Evolutionary conservation across 352 stramenopile genomes (phyloP).

Genomic region (Thalassiosira delicatula): DNA sequence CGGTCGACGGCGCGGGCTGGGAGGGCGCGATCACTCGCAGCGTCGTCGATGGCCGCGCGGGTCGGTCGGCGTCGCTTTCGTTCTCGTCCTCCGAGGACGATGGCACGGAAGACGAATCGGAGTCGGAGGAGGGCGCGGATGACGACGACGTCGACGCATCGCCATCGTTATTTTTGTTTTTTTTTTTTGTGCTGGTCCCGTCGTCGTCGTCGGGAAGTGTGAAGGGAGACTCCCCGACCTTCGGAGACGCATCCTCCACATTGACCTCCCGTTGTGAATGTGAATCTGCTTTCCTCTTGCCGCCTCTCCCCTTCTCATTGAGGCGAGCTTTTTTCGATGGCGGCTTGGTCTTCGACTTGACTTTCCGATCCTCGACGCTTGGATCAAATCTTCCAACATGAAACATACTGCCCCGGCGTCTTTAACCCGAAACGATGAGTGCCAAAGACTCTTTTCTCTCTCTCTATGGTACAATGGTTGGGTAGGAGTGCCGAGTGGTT

Average conservation of each 20-base stretch:
- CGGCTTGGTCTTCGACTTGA: too few species aligned
- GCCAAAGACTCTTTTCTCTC: too few species aligned
- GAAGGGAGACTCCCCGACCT: not conserved
- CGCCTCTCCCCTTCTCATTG: constrained; percentile 20
- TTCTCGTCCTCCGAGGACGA: constrained; percentile 44
- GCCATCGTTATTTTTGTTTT: constrained; percentile 27
- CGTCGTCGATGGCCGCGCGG: too few species aligned
- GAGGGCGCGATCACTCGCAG: constrained; percentile 77
- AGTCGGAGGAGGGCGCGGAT: constrained; percentile 26
- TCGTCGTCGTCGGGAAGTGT: constrained; percentile 4
- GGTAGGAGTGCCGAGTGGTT: too few species aligned
- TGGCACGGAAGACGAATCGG: constrained; percentile 43
- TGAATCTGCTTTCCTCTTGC: constrained; percentile 32
- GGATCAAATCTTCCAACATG: constrained; percentile 71
- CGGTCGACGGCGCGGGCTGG: constrained; percentile 44
- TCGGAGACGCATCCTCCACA: constrained; percentile 1
- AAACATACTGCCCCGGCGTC: too few species aligned
- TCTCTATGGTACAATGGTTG: too few species aligned
- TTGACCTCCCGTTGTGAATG: constrained; percentile 8
- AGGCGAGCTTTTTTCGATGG: constrained; percentile 10
- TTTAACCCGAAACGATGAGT: too few species aligned
- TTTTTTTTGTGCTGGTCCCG: constrained; percentile 20
- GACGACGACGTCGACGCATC: constrained; percentile 35
- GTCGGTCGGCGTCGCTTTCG: constrained; percentile 17
- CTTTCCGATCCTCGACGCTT: constrained; percentile 31